Conservation (phyloP, 345 rosid species). For the Lenwebbia sp. region DNA sequence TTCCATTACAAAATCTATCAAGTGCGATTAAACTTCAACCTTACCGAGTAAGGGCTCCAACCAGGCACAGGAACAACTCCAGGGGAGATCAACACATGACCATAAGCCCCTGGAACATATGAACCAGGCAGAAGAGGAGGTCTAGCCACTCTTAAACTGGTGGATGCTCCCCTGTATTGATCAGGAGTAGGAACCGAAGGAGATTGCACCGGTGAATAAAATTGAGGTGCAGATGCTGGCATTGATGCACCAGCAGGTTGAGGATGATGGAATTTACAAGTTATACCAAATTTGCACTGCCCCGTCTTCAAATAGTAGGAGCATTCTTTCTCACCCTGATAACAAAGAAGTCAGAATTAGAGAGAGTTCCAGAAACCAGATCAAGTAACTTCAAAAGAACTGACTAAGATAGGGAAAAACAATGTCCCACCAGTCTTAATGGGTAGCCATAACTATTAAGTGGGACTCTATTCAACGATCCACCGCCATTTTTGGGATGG, state of each 20-base stretch:
- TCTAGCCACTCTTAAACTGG: slow-evolving; percentile 60
- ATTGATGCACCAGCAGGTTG: slow-evolving; percentile 41
- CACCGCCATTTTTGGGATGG: slow-evolving; percentile 75
- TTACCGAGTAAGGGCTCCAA: slow-evolving; percentile 75
- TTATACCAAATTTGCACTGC: slow-evolving; percentile 77
- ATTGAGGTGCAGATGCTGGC: slow-evolving; percentile 43
- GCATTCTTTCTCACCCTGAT: slow-evolving; percentile 51
- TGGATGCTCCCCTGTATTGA: slow-evolving; percentile 69
- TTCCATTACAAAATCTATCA: slow-evolving; percentile 27
- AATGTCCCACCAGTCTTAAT: slow-evolving; percentile 66
- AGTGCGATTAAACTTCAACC: slow-evolving; percentile 2
- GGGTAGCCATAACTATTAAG: slow-evolving; percentile 74
- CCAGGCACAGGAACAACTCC: slow-evolving; percentile 57
- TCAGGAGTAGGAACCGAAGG: slow-evolving; percentile 50
- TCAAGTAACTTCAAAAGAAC: slow-evolving; percentile 7
- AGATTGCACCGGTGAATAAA: slow-evolving; percentile 55
- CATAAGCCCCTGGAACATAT: slow-evolving; percentile 61
- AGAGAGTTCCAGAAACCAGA: slow-evolving; percentile 25
- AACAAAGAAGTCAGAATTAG: neutral
- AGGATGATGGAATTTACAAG: slow-evolving; percentile 91
- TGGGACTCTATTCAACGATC: slow-evolving; percentile 35
- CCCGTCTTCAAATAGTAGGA: slow-evolving; percentile 83
- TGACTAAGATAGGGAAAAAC: neutral
- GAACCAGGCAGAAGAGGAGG: slow-evolving; percentile 64
- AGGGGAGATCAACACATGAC: slow-evolving; percentile 63